Evolutionary conservation across 352 stramenopile genomes (phyloP).

Genomic region (Pythium rhizo-oryzae): DNA sequence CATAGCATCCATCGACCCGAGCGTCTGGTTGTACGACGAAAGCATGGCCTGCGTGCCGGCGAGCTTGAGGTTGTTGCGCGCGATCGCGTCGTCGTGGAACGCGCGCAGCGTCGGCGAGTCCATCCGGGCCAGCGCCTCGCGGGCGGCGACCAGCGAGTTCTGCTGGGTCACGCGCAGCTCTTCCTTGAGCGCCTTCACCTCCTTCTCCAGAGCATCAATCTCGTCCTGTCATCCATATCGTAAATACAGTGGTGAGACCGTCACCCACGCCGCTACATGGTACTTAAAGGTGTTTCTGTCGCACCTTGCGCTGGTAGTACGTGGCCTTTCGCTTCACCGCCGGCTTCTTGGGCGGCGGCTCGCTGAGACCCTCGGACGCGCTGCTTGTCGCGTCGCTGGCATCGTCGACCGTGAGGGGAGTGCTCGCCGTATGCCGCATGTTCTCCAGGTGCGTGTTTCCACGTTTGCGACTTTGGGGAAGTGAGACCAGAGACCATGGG

Average conservation of each 20-base stretch:
- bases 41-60: constrained; percentile 17
- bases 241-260: neutral
- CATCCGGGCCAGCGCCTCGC: neutral
- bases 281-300: neutral
- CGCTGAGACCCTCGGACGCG: neutral
- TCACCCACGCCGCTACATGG: too few relatives aligned
- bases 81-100: constrained; percentile 5
- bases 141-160: neutral
- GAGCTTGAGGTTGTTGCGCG: constrained; percentile 1
- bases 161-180: constrained; percentile 7
- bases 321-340: constrained; percentile 25
- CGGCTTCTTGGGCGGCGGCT: constrained; percentile 1
- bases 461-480: neutral
- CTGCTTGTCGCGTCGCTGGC: constrained; percentile 15
- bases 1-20: neutral
- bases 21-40: constrained; percentile 13
- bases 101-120: neutral
- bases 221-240: constrained; percentile 11
- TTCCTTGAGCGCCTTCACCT: constrained; percentile 20
- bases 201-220: constrained; percentile 16
- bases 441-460: too few relatives aligned
- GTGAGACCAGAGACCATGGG: neutral
- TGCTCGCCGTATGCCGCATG: too few relatives aligned
- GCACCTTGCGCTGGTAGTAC: constrained; percentile 27
- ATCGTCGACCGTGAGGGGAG: neutral